Percentiles rank a stretch among this genome's conserved stretches.
Evolutionary conservation across 1,139 yeast genomes (phyloP).

Genomic region (Lodderomyces oxycetoniae): DNA sequence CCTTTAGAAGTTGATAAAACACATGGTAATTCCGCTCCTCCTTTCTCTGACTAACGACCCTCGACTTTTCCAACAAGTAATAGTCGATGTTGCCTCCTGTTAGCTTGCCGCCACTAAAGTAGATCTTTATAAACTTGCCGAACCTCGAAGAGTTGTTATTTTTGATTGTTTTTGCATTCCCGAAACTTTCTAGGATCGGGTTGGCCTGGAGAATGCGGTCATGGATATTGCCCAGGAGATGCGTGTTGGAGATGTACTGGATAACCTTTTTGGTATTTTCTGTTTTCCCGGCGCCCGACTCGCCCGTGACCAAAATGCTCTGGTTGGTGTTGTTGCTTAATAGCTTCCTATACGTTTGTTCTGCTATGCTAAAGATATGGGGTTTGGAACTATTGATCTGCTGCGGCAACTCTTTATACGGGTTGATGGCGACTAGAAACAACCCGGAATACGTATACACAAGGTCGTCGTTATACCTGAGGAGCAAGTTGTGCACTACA

Average conservation of each 20-base stretch:
- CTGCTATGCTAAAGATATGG: slow-evolving; percentile 90
- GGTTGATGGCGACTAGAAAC: slow-evolving; percentile 92
- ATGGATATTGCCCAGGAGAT: slow-evolving; percentile 46
- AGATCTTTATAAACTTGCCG: slow-evolving; percentile 92
- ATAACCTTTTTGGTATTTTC: slow-evolving; percentile 96
- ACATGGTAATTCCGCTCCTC: slow-evolving; percentile 89
- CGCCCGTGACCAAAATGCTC: slow-evolving; percentile 93
- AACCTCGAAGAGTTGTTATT: slow-evolving; percentile 95
- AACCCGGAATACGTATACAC: slow-evolving; percentile 80
- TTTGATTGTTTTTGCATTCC: slow-evolving; percentile 93
- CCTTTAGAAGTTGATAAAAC: slow-evolving; percentile 79
- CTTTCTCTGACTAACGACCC: slow-evolving; percentile 76
- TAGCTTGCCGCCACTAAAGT: slow-evolving; percentile 54
- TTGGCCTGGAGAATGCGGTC: slow-evolving; percentile 87
- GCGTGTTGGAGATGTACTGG: slow-evolving; percentile 66
- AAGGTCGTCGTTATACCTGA: slow-evolving; percentile 71
- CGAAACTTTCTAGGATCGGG: slow-evolving; percentile 93
- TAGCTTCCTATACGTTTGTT: slow-evolving; percentile 77
- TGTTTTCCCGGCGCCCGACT: slow-evolving; percentile 97
- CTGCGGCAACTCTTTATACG: slow-evolving; percentile 65
- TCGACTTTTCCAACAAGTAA: slow-evolving; percentile 88
- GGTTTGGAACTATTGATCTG: slow-evolving; percentile 35
- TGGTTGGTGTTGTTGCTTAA: slow-evolving; percentile 72
- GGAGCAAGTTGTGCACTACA: slow-evolving; percentile 74
- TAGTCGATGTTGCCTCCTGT: slow-evolving; percentile 92